Conservation (phyloP, 768 basidiomycete genomes). For the Inosperma sp. region DNA sequence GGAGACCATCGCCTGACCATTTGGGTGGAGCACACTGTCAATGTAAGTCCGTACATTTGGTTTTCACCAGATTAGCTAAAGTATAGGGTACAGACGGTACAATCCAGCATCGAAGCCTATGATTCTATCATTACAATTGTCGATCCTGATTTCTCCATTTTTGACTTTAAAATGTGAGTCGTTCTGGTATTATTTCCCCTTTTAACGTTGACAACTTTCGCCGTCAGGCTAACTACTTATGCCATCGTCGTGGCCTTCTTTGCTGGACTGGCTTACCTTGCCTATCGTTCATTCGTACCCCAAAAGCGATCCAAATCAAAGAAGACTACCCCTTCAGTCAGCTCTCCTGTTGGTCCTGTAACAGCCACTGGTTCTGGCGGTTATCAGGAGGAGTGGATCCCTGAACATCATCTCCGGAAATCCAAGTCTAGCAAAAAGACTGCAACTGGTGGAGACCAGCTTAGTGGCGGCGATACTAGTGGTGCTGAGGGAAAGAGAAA, state of each 20-base stretch:
- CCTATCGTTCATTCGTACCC: constrained; percentile 63
- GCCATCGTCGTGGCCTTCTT: constrained; percentile 60
- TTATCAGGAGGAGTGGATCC: constrained; percentile 90
- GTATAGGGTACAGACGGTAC: constrained; percentile 40
- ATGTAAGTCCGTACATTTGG: constrained; percentile 39
- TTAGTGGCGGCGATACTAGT: constrained; percentile 62
- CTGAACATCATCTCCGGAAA: constrained; percentile 82
- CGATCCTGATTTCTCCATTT: constrained; percentile 71
- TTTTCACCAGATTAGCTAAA: not conserved
- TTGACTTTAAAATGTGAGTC: constrained; percentile 76
- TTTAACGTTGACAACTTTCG: not conserved
- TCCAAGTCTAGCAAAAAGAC: constrained; percentile 48
- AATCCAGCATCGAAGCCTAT: constrained; percentile 61
- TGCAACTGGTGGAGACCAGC: constrained; percentile 57
- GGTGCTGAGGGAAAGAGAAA: constrained; percentile 58
- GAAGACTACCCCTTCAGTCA: constrained; percentile 42
- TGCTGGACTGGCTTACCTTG: constrained; percentile 58
- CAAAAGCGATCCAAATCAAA: constrained; percentile 50
- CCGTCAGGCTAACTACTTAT: constrained; percentile 59
- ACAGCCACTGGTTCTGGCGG: constrained; percentile 64
- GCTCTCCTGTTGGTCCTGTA: constrained; percentile 50
- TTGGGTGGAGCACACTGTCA: constrained; percentile 67
- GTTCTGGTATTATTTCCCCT: not conserved
- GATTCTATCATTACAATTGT: constrained; percentile 76
- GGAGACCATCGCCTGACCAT: constrained; percentile 70